These are phyloP conservation scores for Trichoderma parareesei DNA, from an alignment of 495 filamentous ascomycete genomes.

Conservation along the genomic window DNA sequence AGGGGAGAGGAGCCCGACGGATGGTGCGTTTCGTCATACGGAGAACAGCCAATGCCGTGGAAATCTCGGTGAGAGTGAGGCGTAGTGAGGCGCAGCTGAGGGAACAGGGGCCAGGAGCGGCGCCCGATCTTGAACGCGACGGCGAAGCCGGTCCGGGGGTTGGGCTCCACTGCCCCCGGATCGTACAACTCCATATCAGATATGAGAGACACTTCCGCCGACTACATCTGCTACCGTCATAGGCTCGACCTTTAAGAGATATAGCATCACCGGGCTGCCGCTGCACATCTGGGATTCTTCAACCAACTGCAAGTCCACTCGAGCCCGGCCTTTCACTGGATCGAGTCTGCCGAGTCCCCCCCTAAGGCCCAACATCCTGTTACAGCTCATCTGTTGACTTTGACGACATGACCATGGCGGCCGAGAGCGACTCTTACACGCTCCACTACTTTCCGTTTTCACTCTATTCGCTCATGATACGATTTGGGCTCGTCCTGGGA, in stretches of 20 bases:
- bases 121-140: not conserved
- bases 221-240: not conserved
- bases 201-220: not conserved
- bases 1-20: not conserved
- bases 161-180: not conserved
- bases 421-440: not conserved
- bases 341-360: too few relatives aligned
- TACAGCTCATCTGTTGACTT: not conserved
- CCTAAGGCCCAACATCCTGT: not conserved
- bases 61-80: constrained; percentile 2
- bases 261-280: not conserved
- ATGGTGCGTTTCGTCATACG: not conserved
- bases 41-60: not conserved
- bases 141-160: not conserved
- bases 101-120: not conserved
- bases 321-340: too few relatives aligned
- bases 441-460: constrained; percentile 14
- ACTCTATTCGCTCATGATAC: constrained; percentile 13
- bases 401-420: not conserved
- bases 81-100: constrained; percentile 1
- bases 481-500: constrained; percentile 3
- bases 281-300: not conserved
- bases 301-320: not conserved
- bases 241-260: not conserved
- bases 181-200: not conserved